Conservation (phyloP, 129 eudicot species). For the Escallonia herrerae region DNA sequence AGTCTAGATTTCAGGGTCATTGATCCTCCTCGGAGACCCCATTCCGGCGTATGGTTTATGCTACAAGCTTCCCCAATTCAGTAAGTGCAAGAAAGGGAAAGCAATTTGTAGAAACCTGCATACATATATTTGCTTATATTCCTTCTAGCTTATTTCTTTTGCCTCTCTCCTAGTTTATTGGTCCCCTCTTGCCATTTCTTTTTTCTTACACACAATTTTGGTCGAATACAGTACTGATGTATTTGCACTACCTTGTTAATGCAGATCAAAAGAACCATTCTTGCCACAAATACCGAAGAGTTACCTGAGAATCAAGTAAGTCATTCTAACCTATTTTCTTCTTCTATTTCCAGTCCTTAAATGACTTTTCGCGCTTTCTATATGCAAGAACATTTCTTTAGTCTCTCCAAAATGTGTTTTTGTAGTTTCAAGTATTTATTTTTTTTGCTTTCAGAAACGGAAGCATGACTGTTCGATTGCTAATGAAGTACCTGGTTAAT, state of each 20-base stretch:
- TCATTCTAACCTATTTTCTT: background rate
- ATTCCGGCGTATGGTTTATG: slow-evolving; percentile 68
- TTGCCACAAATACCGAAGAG: slow-evolving; percentile 85
- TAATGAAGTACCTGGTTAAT: slow-evolving; percentile 76
- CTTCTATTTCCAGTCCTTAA: background rate
- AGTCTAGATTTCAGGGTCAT: slow-evolving; percentile 43
- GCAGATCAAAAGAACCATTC: slow-evolving; percentile 74
- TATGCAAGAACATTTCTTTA: background rate
- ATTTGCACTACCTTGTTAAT: slow-evolving; percentile 6
- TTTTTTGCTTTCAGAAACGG: slow-evolving; percentile 50
- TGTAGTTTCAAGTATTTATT: background rate
- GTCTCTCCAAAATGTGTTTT: background rate
- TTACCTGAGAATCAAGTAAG: slow-evolving; percentile 78
- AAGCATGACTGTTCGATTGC: slow-evolving; percentile 67
- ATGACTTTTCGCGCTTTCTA: background rate
- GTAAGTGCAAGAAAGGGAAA: slow-evolving; percentile 32
- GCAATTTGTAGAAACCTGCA: too few relatives aligned
- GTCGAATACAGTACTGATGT: background rate
- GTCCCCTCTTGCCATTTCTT: background rate
- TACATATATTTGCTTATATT: too few relatives aligned
- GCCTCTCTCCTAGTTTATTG: background rate
- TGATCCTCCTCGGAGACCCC: slow-evolving; percentile 66
- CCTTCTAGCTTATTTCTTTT: too few relatives aligned
- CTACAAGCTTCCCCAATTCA: slow-evolving; percentile 63
- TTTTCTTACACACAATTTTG: background rate